Evolutionary conservation across 2,329 filamentous ascomycete genomes (phyloP).

Genomic region (Phialophora tarda): DNA sequence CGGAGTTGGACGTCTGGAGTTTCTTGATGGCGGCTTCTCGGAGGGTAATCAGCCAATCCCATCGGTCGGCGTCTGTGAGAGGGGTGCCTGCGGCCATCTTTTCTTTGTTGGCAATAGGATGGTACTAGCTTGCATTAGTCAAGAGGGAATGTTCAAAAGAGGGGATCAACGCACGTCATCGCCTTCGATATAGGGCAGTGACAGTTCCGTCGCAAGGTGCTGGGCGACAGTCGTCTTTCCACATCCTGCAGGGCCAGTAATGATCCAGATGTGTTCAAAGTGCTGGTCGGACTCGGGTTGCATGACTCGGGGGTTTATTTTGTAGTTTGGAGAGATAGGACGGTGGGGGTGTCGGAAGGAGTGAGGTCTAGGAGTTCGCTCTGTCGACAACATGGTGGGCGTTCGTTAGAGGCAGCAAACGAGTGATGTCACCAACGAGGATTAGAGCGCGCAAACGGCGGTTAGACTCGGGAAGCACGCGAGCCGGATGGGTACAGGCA

Average conservation of each 20-base stretch:
- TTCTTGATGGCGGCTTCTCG: constrained; percentile 65
- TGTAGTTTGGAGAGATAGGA: constrained; percentile 18
- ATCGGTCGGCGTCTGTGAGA: constrained; percentile 89
- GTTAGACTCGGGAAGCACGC: constrained; percentile 21
- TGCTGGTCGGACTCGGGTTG: constrained; percentile 30
- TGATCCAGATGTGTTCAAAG: constrained; percentile 75
- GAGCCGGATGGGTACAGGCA: constrained; percentile 6
- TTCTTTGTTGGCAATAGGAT: constrained; percentile 72
- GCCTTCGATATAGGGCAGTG: constrained; percentile 75
- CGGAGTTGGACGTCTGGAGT: constrained; percentile 64
- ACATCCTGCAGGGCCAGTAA: constrained; percentile 78
- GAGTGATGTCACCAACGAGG: constrained; percentile 23
- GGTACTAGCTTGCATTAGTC: constrained; percentile 46
- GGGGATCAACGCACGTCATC: constrained; percentile 67
- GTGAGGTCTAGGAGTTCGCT: constrained; percentile 35
- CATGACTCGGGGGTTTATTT: constrained; percentile 31
- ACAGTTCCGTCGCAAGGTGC: constrained; percentile 65
- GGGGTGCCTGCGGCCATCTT: constrained; percentile 89
- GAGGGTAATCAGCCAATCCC: constrained; percentile 90
- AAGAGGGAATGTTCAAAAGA: constrained; percentile 26
- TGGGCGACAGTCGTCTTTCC: constrained; percentile 78
- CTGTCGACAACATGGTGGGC: constrained; percentile 50
- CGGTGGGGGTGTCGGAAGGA: constrained; percentile 29
- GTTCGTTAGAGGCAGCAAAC: constrained; percentile 23
- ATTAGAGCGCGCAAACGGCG: constrained; percentile 28